Conservation (phyloP, 139 green algal species). For the Closterium sp. region DNA sequence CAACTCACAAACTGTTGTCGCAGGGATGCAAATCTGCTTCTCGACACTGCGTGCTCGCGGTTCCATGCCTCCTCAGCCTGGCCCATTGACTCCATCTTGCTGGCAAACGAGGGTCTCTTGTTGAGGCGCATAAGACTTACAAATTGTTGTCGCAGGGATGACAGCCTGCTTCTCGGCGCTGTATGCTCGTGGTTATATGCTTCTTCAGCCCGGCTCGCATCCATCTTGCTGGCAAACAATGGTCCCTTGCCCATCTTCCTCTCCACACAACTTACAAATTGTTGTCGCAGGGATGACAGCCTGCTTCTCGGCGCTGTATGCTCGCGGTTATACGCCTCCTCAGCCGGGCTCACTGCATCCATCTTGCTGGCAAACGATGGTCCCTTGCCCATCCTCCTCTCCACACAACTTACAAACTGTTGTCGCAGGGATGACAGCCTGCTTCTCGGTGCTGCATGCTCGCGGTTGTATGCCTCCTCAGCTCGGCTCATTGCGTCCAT, state of each 20-base stretch:
- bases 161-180: too few species aligned
- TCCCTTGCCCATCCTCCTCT: background rate
- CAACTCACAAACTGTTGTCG: too few species aligned
- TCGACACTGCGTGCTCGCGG: too few species aligned
- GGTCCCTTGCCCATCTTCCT: background rate
- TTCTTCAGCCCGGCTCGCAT: background rate
- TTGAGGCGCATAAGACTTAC: too few species aligned
- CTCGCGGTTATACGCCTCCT: constrained; percentile 15
- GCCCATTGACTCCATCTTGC: too few species aligned
- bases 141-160: too few species aligned
- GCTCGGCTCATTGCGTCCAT: constrained; percentile 5
- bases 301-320: too few species aligned
- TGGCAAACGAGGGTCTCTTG: too few species aligned
- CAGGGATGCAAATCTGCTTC: too few species aligned
- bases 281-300: too few species aligned
- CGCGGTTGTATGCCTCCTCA: constrained; percentile 19
- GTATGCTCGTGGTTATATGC: background rate
- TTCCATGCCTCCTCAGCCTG: too few species aligned
- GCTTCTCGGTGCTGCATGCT: background rate
- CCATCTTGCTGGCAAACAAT: background rate
- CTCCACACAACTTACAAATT: background rate
- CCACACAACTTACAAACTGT: background rate
- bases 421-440: background rate
- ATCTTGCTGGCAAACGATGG: background rate
- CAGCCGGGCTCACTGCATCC: background rate